A percentile compares a stretch with the other conserved stretches of the same genome.
These are phyloP conservation scores for Didymella glomerata DNA, from an alignment of 2,329 filamentous ascomycete genomes.

Conservation along the genomic window DNA sequence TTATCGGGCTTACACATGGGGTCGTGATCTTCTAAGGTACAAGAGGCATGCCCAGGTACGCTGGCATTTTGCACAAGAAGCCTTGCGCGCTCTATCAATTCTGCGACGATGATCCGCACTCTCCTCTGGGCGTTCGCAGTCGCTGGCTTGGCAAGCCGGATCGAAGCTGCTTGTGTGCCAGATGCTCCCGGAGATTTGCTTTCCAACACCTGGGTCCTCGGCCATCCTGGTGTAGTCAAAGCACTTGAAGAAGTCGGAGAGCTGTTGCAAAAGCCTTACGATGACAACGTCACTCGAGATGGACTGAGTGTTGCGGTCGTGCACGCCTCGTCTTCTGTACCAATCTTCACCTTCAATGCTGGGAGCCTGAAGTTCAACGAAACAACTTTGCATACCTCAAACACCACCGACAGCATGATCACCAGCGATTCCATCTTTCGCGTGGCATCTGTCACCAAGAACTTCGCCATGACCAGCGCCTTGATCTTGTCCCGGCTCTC, in stretches of 20 bases:
- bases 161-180: conserved; percentile 33
- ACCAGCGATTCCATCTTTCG: conserved; percentile 45
- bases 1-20: conserved; percentile 12
- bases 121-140: not conserved
- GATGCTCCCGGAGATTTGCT: conserved; percentile 36
- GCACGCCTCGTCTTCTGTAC: conserved; percentile 34
- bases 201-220: conserved; percentile 26
- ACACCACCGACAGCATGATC: conserved; percentile 21
- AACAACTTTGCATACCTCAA: conserved; percentile 9
- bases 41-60: not conserved
- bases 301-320: conserved; percentile 44
- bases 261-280: conserved; percentile 7
- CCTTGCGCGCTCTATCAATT: not conserved
- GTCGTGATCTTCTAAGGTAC: conserved; percentile 2
- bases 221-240: conserved; percentile 33
- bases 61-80: not conserved
- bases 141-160: not conserved
- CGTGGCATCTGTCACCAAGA: conserved; percentile 43
- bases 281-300: conserved; percentile 35
- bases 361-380: conserved; percentile 45
- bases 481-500: conserved; percentile 27
- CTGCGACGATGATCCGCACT: not conserved
- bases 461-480: conserved; percentile 37
- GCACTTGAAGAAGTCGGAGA: conserved; percentile 37
- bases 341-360: conserved; percentile 40